Conservation (phyloP, 495 filamentous ascomycete species). For the Talaromyces stipitatus region DNA sequence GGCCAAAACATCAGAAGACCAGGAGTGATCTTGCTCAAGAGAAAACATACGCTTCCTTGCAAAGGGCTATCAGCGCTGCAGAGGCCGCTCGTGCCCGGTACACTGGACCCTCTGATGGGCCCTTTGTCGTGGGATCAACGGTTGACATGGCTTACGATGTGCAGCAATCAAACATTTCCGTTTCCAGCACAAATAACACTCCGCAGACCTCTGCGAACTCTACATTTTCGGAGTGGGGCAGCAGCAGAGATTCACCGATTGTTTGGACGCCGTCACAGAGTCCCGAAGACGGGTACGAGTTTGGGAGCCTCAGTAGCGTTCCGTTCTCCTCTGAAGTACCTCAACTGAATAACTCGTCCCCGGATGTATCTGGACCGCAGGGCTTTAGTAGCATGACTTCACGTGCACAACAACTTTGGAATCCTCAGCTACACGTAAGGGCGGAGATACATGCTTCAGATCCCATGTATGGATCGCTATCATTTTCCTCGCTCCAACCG, state of each 20-base stretch:
- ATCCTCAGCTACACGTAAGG: background rate
- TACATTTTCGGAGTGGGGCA: constrained; percentile 28
- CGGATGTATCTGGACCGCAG: constrained; percentile 4
- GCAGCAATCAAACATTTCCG: background rate
- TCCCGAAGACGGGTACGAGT: constrained; percentile 21
- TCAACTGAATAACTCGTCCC: constrained; percentile 10
- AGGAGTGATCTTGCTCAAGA: constrained; percentile 35
- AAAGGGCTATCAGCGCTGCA: constrained; percentile 37
- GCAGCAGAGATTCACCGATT: constrained; percentile 20
- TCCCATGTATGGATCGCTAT: constrained; percentile 2
- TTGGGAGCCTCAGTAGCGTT: constrained; percentile 10
- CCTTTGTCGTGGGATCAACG: background rate
- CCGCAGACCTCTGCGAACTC: constrained; percentile 13
- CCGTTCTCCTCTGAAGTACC: constrained; percentile 14
- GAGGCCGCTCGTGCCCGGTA: constrained; percentile 33
- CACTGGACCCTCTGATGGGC: background rate
- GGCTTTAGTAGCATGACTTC: background rate
- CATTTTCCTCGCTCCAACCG: constrained; percentile 19
- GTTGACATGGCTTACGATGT: background rate
- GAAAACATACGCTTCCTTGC: constrained; percentile 38
- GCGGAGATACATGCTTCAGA: constrained; percentile 3
- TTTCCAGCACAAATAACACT: constrained; percentile 3
- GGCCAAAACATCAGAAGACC: constrained; percentile 32
- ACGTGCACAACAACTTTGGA: constrained; percentile 1
- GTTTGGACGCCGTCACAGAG: constrained; percentile 27